Conservation (phyloP, 2,329 filamentous ascomycete genomes). For the Talaromyces sp. region DNA sequence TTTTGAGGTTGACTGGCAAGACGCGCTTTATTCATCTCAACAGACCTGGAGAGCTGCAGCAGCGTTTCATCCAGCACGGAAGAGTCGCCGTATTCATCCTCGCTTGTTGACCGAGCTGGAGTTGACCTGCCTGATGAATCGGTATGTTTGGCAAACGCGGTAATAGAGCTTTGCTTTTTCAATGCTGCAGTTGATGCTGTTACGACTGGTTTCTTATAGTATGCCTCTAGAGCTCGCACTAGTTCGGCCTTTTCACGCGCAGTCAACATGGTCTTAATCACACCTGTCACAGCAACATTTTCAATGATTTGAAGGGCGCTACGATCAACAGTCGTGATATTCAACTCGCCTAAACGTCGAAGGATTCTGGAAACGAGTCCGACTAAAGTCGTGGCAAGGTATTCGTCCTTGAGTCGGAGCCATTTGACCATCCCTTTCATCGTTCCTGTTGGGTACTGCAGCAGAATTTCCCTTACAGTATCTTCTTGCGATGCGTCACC, state of each 20-base stretch:
- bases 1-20: conserved; percentile 31
- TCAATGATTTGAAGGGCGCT: conserved; percentile 62
- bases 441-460: conserved; percentile 62
- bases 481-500: conserved; percentile 39
- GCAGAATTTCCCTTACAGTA: conserved; percentile 50
- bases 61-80: conserved; percentile 41
- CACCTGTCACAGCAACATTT: conserved; percentile 51
- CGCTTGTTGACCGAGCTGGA: conserved; percentile 27
- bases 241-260: conserved; percentile 82
- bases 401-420: conserved; percentile 84
- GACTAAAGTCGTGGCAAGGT: conserved; percentile 77
- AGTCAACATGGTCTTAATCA: conserved; percentile 73
- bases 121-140: conserved; percentile 36
- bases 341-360: conserved; percentile 70
- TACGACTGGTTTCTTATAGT: conserved; percentile 45
- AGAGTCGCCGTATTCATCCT: conserved; percentile 42
- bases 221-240: conserved; percentile 56
- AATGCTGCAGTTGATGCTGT: conserved; percentile 39
- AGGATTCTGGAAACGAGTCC: conserved; percentile 81
- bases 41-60: conserved; percentile 40
- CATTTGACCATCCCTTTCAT: conserved; percentile 74
- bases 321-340: conserved; percentile 62
- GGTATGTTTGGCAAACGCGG: conserved; percentile 36
- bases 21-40: conserved; percentile 42
- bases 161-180: conserved; percentile 45